Base-by-base conservation (phyloP, 169 alveolate species). In the Toxoplasma gondii region DNA sequence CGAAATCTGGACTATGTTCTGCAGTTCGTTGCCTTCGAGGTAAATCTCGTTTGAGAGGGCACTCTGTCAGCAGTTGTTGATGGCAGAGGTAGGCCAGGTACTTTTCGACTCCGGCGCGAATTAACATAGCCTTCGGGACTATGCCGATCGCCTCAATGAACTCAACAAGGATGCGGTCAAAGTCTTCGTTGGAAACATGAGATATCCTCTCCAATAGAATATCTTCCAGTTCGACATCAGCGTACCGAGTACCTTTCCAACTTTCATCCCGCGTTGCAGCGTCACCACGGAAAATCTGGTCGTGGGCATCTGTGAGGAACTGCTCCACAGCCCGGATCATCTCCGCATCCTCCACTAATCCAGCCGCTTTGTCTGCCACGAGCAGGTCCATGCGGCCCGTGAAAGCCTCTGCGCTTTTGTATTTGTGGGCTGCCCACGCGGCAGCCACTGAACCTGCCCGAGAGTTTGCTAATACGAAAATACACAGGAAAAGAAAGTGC, bases 61-160 rank as follows among this genome's bases (percentile, higher is more conserved):
- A 78, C 27, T 34, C 41, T 12, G 87, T 19, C 53, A 78, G 9
- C 41, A 78, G 44, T 1, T 39, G 53, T 39, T 39, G 87, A 34
- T 78, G 87, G 45, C 87, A 78, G 34, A 78, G 34, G 34, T 78
- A 78, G 29, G 43, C 87, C 31, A 41, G 45, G 87, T 78, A 78
- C 87, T 78, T 78, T 34, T 78, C 53, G 34, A 78, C 45, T 22
- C 53, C 87, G 0, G 87, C 45, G 45, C 16, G 43, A 39, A 78
- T 34, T 12, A 78, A 24, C 41, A 38, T 44, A 38, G 53, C 24
- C 87, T 78, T 78, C 41, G 87, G 87, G 0, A 78, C 44, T 19
- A 34, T 22, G 43, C 87, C 87, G 24, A 39, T 34, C 10, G 87
- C 87, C 27, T 78, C 53, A 24, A 78, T 78, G 45, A 78, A 78